Percentiles rank a stretch among this genome's conserved stretches.
Evolutionary conservation across 2,329 filamentous ascomycete genomes (phyloP).

Genomic region (Claviceps sp.): DNA sequence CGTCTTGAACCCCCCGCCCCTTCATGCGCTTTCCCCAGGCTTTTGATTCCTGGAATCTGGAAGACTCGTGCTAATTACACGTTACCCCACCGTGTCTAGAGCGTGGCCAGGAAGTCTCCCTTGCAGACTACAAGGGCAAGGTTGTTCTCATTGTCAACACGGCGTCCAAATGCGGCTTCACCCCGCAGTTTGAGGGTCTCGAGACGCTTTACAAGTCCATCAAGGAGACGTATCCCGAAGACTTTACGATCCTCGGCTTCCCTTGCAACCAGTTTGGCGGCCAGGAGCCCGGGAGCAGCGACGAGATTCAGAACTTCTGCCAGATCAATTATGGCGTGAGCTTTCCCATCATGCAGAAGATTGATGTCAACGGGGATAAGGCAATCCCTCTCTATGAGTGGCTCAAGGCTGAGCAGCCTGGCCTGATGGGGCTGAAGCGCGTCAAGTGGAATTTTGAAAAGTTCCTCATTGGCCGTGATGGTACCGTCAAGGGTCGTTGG

Average conservation of each 20-base stretch:
- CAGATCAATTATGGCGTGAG: constrained; percentile 83
- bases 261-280: constrained; percentile 95
- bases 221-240: constrained; percentile 52
- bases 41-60: neutral
- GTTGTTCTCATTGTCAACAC: constrained; percentile 96
- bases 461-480: constrained; percentile 79
- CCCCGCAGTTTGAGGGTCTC: constrained; percentile 82
- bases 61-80: constrained; percentile 8
- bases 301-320: constrained; percentile 75
- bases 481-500: constrained; percentile 75
- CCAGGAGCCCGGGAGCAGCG: constrained; percentile 77
- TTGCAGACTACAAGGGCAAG: constrained; percentile 70
- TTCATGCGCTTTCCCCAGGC: neutral
- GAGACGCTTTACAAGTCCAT: constrained; percentile 80
- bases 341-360: constrained; percentile 85
- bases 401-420: constrained; percentile 60
- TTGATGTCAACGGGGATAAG: constrained; percentile 80
- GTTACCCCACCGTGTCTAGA: constrained; percentile 12
- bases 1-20: neutral
- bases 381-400: constrained; percentile 55
- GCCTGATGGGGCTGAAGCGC: constrained; percentile 73
- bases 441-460: constrained; percentile 99
- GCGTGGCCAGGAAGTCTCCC: constrained; percentile 54
- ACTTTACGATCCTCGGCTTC: constrained; percentile 85
- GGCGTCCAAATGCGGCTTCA: constrained; percentile 97